Evolutionary conservation across 1,139 yeast species (phyloP), one percentile per base, ranked within the genome.

Genomic region (Tardiomyces depauwii): DNA sequence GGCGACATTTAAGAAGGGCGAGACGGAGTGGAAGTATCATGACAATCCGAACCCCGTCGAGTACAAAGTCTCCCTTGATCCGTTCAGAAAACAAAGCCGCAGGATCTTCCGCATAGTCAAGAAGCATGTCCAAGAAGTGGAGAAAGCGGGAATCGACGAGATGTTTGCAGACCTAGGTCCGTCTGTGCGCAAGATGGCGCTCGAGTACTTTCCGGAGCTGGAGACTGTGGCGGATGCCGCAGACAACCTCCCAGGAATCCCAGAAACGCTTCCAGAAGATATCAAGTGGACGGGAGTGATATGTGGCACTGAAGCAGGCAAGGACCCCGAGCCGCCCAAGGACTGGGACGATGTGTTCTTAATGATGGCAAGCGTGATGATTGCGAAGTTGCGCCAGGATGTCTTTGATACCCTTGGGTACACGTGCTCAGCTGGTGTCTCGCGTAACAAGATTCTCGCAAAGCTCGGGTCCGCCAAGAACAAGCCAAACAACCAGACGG

Each of bases 121-220:
- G 42, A 55, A 62, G 18, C 63, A 62, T 48, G 52, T 54, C 11
- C 11, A 32, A 2, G 28, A 36, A 4, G 86, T 88, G 1, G 95
- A 91, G 59, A 89, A 89, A 65, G 97, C 96, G 0, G 88, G 96
- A 64, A 93, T 89, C 14, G 98, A 91, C 64, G 98, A 91, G 64
- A 82, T 91, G 43, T 91, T 83, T 60, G 56, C 91, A 53, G 96
- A 91, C 63, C 63, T 91, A 40, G 96, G 97, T 0, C 63, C 74
- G 28, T 55, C 72, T 28, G 72, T 78, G 2, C 68, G 69, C 48
- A 53, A 59, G 14, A 58, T 55, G 39, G 57, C 74, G 13, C 28
- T 60, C 2, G 61, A 58, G 18, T 42, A 63, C 40, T 67, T 63
- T 47, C 78, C 77, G 2, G 58, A 60, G 23, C 51, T 70, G 1